A percentile compares a stretch with the other conserved stretches of the same genome.
Evolutionary conservation across 179 eudicot genomes (phyloP).

Genomic region (Silene vulgaris): DNA sequence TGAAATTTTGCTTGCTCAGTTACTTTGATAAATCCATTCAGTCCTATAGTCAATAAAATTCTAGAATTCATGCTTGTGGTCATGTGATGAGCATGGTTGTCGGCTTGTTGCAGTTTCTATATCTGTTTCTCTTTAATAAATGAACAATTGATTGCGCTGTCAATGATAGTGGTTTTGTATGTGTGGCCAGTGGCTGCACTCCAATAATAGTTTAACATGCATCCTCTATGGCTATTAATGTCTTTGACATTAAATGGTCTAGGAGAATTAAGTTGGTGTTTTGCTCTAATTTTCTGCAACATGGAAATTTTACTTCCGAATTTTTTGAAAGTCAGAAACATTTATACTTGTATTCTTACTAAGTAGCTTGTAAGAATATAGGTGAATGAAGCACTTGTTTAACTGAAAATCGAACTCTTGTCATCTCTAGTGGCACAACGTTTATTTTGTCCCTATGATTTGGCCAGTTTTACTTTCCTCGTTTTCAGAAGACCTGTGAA

Average conservation of each 20-base stretch:
- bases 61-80: not conserved
- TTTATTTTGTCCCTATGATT: not conserved
- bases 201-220: not conserved
- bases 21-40: not conserved
- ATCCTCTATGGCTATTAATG: not conserved
- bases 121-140: not conserved
- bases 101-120: not conserved
- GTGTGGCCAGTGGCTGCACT: not conserved
- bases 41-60: not conserved
- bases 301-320: not conserved
- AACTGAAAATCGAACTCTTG: constrained; percentile 3
- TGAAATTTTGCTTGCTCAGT: too few relatives aligned
- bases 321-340: not conserved
- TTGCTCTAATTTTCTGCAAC: not conserved
- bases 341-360: not conserved
- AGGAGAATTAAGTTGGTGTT: not conserved
- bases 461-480: not conserved
- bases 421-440: not conserved
- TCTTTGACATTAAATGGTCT: not conserved
- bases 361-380: not conserved
- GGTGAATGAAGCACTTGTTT: not conserved
- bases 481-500: not conserved
- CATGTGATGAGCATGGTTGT: not conserved
- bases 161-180: constrained; percentile 4
- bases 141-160: not conserved